Evolutionary conservation across 805 yeast species (phyloP), one percentile per base, ranked within the genome.

Genomic region (Nadsonia fulvescens): DNA sequence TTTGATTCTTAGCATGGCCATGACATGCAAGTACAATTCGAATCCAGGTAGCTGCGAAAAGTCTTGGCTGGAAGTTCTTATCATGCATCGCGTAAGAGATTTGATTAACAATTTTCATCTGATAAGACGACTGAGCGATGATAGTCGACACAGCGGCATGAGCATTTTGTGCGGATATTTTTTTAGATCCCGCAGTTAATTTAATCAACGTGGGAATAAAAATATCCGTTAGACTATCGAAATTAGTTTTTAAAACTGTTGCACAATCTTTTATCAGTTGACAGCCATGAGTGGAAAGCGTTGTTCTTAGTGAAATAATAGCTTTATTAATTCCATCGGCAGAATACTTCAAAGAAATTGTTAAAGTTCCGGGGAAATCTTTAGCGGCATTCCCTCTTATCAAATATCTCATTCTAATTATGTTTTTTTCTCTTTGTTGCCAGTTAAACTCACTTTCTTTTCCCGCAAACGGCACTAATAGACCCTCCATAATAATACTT

Each of bases 371-470:
- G 4, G 58, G 49, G 32, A 44, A 51, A 1, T 56, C 53, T 1
- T 27, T 23, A 1, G 53, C 42, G 1, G 62, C 51, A 38, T 69
- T 66, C 3, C 83, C 81, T 23, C 81, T 48, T 3, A 78, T 34
- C 4, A 74, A 48, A 2, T 63, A 54, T 30, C 94, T 58, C 17
- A 81, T 40, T 25, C 57, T 59, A 1, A 62, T 39, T 3, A 81
- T 61, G 25, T 54, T 54, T 27, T 62, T 59, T 38, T 83, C 93
- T 41, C 98, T 60, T 0, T 40, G 37, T 12, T 56, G 49, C 98
- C 98, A 89, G 44, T 89, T 89, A 32, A 61, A 61, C 42, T 89
- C 98, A 0, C 92, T 75, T 46, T 89, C 98, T 40, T 73, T 58
- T 4, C 73, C 75, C 6, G 58, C 63, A 39, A 86, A 82, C 13